These are phyloP conservation scores for Backusella sp. DNA, from an alignment of 192 early-diverging fungal genomes.

Conservation along the genomic window DNA sequence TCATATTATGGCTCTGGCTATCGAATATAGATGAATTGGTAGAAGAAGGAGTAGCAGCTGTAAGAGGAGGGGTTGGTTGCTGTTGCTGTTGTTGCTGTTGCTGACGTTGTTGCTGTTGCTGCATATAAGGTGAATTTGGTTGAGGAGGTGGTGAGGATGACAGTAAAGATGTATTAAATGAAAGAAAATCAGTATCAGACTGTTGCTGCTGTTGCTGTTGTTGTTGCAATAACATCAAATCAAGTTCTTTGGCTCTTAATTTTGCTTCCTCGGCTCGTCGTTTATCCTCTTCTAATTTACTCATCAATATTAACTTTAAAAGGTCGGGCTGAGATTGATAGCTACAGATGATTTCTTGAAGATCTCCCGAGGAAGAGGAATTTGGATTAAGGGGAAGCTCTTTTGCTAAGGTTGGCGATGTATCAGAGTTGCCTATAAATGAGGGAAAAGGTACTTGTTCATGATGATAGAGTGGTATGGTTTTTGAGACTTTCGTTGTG, in stretches of 20 bases:
- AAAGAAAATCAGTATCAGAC: not conserved
- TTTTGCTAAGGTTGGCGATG: not conserved
- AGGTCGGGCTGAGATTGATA: conserved; percentile 51
- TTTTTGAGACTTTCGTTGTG: not conserved
- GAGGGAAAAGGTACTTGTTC: conserved; percentile 15
- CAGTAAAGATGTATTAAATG: not conserved
- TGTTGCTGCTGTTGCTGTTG: not conserved
- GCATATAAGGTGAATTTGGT: not conserved
- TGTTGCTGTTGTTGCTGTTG: not conserved
- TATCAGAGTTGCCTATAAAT: not conserved
- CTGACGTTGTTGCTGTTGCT: not conserved
- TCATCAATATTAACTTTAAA: conserved; percentile 48
- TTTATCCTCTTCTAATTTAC: conserved; percentile 56
- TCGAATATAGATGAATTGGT: not conserved
- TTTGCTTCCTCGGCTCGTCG: conserved; percentile 55
- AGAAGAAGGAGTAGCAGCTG: conserved; percentile 11
- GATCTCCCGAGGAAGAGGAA: conserved; percentile 35
- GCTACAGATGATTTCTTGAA: conserved; percentile 47
- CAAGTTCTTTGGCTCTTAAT: conserved; percentile 32
- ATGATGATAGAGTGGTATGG: conserved; percentile 19
- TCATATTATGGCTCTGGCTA: not conserved
- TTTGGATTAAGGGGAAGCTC: not conserved
- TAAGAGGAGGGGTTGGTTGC: conserved; percentile 6
- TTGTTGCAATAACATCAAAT: not conserved
- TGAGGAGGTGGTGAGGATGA: not conserved